phyloP scores from a whole-genome alignment of 2,329 filamentous ascomycete species.

The Penicillium sp. region DNA sequence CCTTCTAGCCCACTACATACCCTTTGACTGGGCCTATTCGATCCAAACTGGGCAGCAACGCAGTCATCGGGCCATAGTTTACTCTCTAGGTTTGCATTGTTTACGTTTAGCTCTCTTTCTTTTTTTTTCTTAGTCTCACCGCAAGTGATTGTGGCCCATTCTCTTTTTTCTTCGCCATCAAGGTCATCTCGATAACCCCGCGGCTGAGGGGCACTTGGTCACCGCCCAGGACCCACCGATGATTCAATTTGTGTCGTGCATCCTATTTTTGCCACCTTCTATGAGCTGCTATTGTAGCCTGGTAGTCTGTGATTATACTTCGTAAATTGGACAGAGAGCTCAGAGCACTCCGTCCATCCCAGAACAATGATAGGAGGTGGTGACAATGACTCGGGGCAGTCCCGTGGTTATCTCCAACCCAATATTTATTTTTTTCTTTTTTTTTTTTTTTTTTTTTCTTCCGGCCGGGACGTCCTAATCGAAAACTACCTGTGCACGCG shows the following conservation, averaged over 20 bases:
- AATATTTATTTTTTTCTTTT: neutral
- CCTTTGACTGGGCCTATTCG: neutral
- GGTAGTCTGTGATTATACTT: neutral
- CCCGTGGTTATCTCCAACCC: slow-evolving; percentile 14
- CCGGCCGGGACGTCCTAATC: neutral
- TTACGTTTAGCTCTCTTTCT: slow-evolving; percentile 11
- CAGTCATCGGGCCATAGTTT: slow-evolving; percentile 24
- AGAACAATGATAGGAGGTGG: neutral
- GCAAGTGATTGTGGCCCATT: neutral
- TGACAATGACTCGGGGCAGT: neutral
- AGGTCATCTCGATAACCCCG: slow-evolving; percentile 6
- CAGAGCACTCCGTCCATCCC: neutral
- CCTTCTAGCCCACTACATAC: slow-evolving; percentile 16
- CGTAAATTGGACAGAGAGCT: neutral
- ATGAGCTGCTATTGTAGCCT: neutral
- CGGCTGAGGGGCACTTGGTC: slow-evolving; percentile 19
- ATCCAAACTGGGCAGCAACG: slow-evolving; percentile 40
- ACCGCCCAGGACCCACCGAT: slow-evolving; percentile 23
- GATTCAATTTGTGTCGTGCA: slow-evolving; percentile 12
- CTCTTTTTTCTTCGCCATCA: neutral
- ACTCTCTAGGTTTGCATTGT: slow-evolving; percentile 11
- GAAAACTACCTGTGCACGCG: slow-evolving; percentile 5
- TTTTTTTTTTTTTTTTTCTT: neutral
- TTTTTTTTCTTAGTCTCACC: slow-evolving; percentile 6
- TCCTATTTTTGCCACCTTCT: slow-evolving; percentile 11